Percentiles rank a stretch among this genome's conserved stretches.
These are phyloP conservation scores for Saccharomyces pastorianus DNA, from an alignment of 1,139 yeast species.

Conservation along the genomic window DNA sequence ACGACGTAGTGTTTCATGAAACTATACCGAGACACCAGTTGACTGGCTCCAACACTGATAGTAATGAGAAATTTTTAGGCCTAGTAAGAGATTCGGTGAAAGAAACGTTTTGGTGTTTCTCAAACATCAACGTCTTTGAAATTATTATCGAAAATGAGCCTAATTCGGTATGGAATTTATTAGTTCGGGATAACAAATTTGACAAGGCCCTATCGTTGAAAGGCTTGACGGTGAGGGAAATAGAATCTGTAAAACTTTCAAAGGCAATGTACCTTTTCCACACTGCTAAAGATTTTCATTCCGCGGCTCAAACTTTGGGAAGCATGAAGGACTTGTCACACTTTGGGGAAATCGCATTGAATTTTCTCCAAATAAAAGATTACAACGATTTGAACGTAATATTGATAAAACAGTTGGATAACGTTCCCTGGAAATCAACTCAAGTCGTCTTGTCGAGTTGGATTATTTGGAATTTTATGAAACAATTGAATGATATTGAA, in stretches of 20 bases:
- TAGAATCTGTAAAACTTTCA: conserved; percentile 50
- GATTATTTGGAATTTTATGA: conserved; percentile 65
- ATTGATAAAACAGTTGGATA: conserved; percentile 44
- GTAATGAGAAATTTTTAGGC: conserved; percentile 43
- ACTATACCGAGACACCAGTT: conserved; percentile 30
- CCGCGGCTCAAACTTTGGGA: conserved; percentile 61
- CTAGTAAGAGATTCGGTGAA: conserved; percentile 49
- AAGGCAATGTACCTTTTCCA: conserved; percentile 53
- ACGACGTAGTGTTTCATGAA: conserved; percentile 39
- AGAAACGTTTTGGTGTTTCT: conserved; percentile 55
- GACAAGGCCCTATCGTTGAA: conserved; percentile 56
- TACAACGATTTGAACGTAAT: conserved; percentile 44
- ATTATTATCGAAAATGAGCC: conserved; percentile 63
- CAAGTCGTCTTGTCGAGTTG: conserved; percentile 64
- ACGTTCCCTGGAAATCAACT: conserved; percentile 41
- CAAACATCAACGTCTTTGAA: conserved; percentile 50
- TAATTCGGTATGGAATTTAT: conserved; percentile 66
- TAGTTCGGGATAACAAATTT: conserved; percentile 53
- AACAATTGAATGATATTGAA: conserved; percentile 42
- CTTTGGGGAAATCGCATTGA: conserved; percentile 60
- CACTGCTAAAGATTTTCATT: neutral
- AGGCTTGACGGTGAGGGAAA: conserved; percentile 36
- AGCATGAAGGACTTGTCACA: neutral
- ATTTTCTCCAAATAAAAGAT: conserved; percentile 41
- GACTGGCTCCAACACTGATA: neutral